Evolutionary conservation across 176 grass and related monocot genomes (phyloP).

Genomic region (Avena sativa): DNA sequence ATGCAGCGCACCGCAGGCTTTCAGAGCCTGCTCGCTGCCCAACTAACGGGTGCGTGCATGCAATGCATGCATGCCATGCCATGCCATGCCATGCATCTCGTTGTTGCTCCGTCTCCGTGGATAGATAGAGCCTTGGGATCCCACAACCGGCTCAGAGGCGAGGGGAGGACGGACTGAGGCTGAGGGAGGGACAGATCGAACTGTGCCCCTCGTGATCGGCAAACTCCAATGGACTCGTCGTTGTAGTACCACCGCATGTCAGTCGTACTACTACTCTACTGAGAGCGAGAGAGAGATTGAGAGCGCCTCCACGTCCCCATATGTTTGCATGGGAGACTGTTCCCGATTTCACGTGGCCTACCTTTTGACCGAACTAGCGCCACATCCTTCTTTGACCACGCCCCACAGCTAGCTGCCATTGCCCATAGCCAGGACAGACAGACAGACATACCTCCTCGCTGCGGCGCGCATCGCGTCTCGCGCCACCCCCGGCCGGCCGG

Average conservation of each 20-base stretch:
- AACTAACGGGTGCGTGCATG: conserved; percentile 25
- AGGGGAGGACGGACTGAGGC: neutral
- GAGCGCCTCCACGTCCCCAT: conserved; percentile 39
- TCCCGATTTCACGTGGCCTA: conserved; percentile 85
- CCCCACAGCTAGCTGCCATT: neutral
- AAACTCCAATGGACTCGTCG: conserved; percentile 43
- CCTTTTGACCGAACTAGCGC: conserved; percentile 77
- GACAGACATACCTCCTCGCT: conserved; percentile 9
- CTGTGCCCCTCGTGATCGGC: conserved; percentile 93
- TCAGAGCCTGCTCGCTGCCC: conserved; percentile 4
- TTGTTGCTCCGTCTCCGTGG: neutral
- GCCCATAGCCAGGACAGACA: neutral
- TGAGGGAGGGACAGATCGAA: conserved; percentile 48
- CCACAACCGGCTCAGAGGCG: conserved; percentile 28
- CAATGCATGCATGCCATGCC: neutral
- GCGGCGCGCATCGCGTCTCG: conserved; percentile 39
- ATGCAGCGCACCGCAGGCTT: conserved; percentile 24
- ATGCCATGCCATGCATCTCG: conserved; percentile 39
- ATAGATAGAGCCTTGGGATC: conserved; percentile 36
- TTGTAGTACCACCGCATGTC: neutral
- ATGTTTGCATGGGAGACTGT: conserved; percentile 78
- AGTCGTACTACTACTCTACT: neutral
- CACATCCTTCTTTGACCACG: conserved; percentile 56
- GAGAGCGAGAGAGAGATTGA: neutral
- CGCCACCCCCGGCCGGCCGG: conserved; percentile 42